A percentile compares a stretch with the other conserved stretches of the same genome.
These are phyloP conservation scores for Cercospora berteroae DNA, from an alignment of 2,329 filamentous ascomycete genomes.

Conservation along the genomic window DNA sequence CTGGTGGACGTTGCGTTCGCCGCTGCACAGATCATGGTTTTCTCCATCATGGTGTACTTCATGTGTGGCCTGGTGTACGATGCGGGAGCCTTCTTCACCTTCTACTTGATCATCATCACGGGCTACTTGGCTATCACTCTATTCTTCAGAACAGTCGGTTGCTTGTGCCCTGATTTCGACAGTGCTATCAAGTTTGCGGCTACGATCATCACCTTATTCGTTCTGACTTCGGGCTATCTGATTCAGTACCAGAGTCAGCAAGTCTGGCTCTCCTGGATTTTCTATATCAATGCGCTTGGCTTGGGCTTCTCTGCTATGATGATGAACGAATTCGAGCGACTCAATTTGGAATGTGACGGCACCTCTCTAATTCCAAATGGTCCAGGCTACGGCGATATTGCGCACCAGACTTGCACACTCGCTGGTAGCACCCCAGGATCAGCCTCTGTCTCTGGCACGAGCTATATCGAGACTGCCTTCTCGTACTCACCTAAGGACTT, in stretches of 20 bases:
- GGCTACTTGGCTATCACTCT: conserved; percentile 63
- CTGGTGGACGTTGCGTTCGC: conserved; percentile 70
- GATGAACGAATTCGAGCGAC: conserved; percentile 77
- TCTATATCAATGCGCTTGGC: conserved; percentile 72
- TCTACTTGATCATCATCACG: conserved; percentile 54
- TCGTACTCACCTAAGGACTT: conserved; percentile 65
- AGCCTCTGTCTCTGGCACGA: conserved; percentile 60
- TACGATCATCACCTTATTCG: conserved; percentile 75
- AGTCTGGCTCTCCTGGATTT: conserved; percentile 75
- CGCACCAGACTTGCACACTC: conserved; percentile 78
- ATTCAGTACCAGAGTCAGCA: conserved; percentile 76
- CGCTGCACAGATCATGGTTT: conserved; percentile 67
- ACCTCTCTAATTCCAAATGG: conserved; percentile 71
- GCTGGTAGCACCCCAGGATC: conserved; percentile 68
- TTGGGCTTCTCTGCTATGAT: conserved; percentile 75
- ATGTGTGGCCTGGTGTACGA: conserved; percentile 68
- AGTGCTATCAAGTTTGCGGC: conserved; percentile 79
- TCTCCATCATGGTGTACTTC: conserved; percentile 75
- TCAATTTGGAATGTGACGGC: conserved; percentile 66
- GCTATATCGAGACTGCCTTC: conserved; percentile 69
- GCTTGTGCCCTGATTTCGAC: conserved; percentile 75
- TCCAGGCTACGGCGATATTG: conserved; percentile 65
- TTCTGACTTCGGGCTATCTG: conserved; percentile 77
- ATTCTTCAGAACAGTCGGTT: conserved; percentile 74
- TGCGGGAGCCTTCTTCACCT: conserved; percentile 76